Base-by-base conservation (phyloP, 2,329 filamentous ascomycete species). In the Pleoardoris graminearum region DNA sequence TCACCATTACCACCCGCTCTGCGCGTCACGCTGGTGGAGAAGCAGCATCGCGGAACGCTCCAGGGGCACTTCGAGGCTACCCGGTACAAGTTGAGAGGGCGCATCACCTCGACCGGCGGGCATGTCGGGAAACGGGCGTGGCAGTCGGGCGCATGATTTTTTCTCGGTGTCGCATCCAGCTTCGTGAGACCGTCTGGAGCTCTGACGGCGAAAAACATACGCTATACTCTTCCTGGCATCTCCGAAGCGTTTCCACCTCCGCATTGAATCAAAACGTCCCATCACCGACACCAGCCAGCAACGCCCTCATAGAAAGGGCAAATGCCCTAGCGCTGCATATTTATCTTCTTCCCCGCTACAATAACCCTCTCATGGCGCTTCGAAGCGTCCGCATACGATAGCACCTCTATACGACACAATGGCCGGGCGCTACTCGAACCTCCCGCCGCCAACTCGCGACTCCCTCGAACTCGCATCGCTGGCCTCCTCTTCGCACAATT, bases 401-500 rank as follows among this genome's bases (percentile, higher is more conserved):
- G 42, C 51, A 33, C n/a, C 51, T 32, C 39, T 50, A 51, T 49
- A 17, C 5, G 8, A 53, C 62, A 70, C 32, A 62, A 75, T 74
- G 70, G 68, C 72, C 61, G 63, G 61, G 59, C 70, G 69, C 66
- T 72, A 74, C 51, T 63, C 70, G 45, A 68, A 59, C 60, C 66
- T 72, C 50, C 67, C 63, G 46, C 65, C 61, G 38, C 76, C 78
- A 11, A 77, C 85, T 56, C 90, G 94, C 77, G 94, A 99, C 81
- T 97, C 93, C 41, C 85, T 99, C 68, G 94, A 99, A 79, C 88
- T 99, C 53, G 94, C 92, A 55, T 97, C 92, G 48, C 85, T 99
- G 59, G 94, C 93, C 54, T 96, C 91, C 57, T 92, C 89, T 32
- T 91, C 88, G 62, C 83, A 81, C 47, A 82, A 82, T 57, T 83